Evolutionary conservation across 768 basidiomycete species (phyloP), one percentile per base, ranked within the genome.

Genomic region (Rhodotorula toruloides): DNA sequence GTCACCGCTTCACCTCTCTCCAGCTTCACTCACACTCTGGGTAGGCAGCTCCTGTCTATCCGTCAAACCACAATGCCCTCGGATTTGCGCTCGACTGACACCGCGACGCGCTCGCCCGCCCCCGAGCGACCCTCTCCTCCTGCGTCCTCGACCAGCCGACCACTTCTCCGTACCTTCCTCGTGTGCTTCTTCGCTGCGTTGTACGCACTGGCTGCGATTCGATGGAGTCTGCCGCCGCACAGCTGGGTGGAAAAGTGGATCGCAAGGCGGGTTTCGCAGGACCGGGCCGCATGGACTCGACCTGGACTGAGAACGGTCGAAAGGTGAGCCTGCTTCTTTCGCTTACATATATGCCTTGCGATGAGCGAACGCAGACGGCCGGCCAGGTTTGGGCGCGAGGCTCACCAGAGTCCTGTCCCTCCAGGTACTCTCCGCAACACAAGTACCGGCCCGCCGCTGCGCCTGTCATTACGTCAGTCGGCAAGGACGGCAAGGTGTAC

Each of bases 391-490:
- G 25, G 6, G 13, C 14, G n/a, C 27, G 19, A 12, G 29, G 47
- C 29, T 11, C 29, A 11, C 29, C 6, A 16, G 48, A 29, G 19
- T n/a, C 29, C 17, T 29, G 27, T 8, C 0, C 29, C 8, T 27
- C 14, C 61, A 73, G 72, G 36, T 73, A 73, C 61, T 62, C 59
- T 14, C 63, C 63, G 3, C 43, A 73, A 37, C 66, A 71, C 63
- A 56, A 59, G 27, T 73, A 68, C 50, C 40, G 72, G 12, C 72
- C 72, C 1, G 72, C 72, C 9, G 64, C 69, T 7, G 61, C 60
- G 22, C 72, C 72, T 4, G 54, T 73, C 56, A 32, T 73, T 11
- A 63, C 58, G 13, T 47, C 37, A 25, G 60, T 60, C 31, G 65
- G 54, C n/a, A 65, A 54, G 44, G 43, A 63, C 36, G 72, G 72